Conservation (phyloP, 2,329 filamentous ascomycete genomes). For the Arthrobotrys entomopaga region DNA sequence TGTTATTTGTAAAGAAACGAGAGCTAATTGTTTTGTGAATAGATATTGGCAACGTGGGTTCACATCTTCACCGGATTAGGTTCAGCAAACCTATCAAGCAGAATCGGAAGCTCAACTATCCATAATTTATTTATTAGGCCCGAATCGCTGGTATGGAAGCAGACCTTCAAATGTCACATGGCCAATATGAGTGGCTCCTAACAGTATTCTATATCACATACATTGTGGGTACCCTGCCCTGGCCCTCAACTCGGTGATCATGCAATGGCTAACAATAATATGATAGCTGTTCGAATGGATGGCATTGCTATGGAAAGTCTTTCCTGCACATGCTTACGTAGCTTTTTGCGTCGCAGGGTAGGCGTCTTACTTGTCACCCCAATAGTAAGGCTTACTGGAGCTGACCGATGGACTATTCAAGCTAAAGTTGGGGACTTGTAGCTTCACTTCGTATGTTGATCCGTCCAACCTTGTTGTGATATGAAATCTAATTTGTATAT, state of each 20-base stretch:
- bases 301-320: conserved; percentile 70
- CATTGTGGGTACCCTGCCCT: conserved; percentile 62
- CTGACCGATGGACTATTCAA: conserved; percentile 54
- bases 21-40: conserved; percentile 1
- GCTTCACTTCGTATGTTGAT: conserved; percentile 58
- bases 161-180: conserved; percentile 68
- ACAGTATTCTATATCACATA: conserved; percentile 73
- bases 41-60: conserved; percentile 60
- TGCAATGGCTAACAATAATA: conserved; percentile 2
- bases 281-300: conserved; percentile 70
- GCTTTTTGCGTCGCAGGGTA: conserved; percentile 58
- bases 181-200: conserved; percentile 71
- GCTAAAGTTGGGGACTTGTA: conserved; percentile 57
- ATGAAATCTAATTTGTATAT: conserved; percentile 14
- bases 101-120: conserved; percentile 4
- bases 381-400: conserved; percentile 2
- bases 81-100: conserved; percentile 3
- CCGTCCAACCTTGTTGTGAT: not conserved
- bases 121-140: conserved; percentile 61
- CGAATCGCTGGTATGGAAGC: conserved; percentile 72
- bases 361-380: conserved; percentile 4
- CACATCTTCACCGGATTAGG: conserved; percentile 17
- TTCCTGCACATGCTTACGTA: conserved; percentile 72
- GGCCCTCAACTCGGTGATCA: not conserved
- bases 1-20: no score